Percentiles rank a stretch among this genome's conserved stretches.
phyloP scores from a whole-genome alignment of 2,329 filamentous ascomycete species.

The Colletotrichum truncatum region DNA sequence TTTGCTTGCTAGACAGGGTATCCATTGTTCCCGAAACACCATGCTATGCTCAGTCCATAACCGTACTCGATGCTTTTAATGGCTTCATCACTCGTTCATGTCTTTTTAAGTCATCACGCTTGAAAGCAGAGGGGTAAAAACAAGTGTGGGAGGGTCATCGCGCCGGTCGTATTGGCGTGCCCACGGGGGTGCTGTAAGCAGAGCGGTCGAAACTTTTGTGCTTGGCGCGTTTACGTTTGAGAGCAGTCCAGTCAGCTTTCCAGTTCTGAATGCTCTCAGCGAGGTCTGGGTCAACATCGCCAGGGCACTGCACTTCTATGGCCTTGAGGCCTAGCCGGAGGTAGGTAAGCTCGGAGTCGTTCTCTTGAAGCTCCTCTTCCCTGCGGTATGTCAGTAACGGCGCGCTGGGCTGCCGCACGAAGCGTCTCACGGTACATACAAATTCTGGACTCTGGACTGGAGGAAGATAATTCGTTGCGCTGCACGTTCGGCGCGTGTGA shows the following conservation, averaged over 20 bases:
- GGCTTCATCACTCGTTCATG: constrained; percentile 30
- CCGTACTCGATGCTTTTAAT: constrained; percentile 26
- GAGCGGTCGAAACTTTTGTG: constrained; percentile 27
- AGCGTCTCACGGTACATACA: constrained; percentile 55
- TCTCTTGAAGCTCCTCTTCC: constrained; percentile 63
- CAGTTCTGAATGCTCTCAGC: constrained; percentile 67
- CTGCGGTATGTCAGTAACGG: constrained; percentile 42
- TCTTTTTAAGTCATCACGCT: constrained; percentile 27
- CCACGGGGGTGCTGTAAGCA: constrained; percentile 25
- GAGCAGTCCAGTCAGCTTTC: constrained; percentile 66
- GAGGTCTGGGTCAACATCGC: constrained; percentile 63
- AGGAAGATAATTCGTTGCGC: constrained; percentile 68
- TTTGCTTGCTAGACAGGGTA: constrained; percentile 22
- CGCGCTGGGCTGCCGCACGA: background rate
- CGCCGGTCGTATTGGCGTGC: constrained; percentile 23
- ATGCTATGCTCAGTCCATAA: constrained; percentile 29
- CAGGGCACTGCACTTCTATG: constrained; percentile 67
- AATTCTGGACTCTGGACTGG: constrained; percentile 64
- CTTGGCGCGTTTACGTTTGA: constrained; percentile 56
- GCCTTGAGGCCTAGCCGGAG: constrained; percentile 70
- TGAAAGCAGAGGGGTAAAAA: constrained; percentile 22
- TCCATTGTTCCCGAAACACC: constrained; percentile 27
- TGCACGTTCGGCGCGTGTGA: constrained; percentile 65
- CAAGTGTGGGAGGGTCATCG: constrained; percentile 24
- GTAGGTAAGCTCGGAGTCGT: constrained; percentile 68